phyloP scores from a whole-genome alignment of 805 yeast genomes.

The Brettanomyces sp. region DNA sequence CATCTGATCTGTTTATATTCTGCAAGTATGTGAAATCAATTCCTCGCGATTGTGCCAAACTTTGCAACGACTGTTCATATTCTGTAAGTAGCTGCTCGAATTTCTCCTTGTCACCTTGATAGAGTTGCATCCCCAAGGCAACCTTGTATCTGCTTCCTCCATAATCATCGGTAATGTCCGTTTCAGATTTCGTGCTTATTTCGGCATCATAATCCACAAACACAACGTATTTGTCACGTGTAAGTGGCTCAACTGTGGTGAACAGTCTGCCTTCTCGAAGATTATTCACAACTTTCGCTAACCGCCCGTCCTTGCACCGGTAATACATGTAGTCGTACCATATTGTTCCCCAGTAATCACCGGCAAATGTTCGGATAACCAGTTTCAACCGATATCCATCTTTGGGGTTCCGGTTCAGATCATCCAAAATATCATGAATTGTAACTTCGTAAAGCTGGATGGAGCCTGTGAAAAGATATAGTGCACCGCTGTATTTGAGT shows the following conservation, averaged over 20 bases:
- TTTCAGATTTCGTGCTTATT: constrained; percentile 2
- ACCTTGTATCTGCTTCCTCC: constrained; percentile 4
- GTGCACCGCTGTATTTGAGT: constrained; percentile 9
- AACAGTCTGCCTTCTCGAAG: constrained; percentile 4
- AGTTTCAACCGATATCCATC: constrained; percentile 11
- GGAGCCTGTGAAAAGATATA: constrained; percentile 15
- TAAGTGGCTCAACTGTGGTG: constrained; percentile 14
- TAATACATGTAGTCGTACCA: constrained; percentile 4
- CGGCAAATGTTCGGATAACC: constrained; percentile 8
- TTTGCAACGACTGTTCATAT: constrained; percentile 6
- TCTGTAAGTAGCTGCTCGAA: constrained; percentile 5
- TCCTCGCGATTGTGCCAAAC: neutral
- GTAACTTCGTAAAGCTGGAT: constrained; percentile 15
- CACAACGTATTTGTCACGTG: constrained; percentile 14
- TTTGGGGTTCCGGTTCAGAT: neutral
- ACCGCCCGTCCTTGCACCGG: constrained; percentile 3
- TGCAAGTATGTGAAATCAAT: neutral
- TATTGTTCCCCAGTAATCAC: constrained; percentile 6
- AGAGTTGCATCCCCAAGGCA: constrained; percentile 19
- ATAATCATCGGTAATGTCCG: neutral
- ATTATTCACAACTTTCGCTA: constrained; percentile 6
- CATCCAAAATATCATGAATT: constrained; percentile 5
- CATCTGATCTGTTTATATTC: neutral
- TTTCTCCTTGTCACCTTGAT: constrained; percentile 15
- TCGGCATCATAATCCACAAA: constrained; percentile 7